Evolutionary conservation across 2,329 filamentous ascomycete genomes (phyloP).

Genomic region (Trichoderma endophyticum): DNA sequence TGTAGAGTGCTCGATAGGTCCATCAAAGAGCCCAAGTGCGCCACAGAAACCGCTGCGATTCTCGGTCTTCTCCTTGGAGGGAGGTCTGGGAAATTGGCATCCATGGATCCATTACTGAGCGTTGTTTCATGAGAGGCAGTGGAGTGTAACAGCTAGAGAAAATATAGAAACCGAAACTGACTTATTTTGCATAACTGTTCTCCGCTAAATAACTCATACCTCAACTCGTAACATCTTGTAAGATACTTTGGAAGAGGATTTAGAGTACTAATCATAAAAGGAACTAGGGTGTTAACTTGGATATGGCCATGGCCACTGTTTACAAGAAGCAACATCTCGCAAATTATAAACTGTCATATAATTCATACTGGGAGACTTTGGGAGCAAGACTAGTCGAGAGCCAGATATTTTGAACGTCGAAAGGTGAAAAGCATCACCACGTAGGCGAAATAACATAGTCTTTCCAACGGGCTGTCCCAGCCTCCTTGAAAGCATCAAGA

Average conservation of each 20-base stretch:
- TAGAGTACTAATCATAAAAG: background rate
- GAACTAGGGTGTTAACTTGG: background rate
- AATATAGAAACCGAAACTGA: background rate
- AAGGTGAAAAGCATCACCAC: conserved; percentile 1
- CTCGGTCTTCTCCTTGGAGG: background rate
- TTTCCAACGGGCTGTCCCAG: conserved; percentile 5
- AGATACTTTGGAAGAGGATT: background rate
- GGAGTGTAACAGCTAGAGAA: background rate
- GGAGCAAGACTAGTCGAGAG: background rate
- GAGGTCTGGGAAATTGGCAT: background rate
- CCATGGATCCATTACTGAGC: background rate
- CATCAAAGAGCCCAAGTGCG: no score
- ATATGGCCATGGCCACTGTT: background rate
- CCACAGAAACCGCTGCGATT: no score
- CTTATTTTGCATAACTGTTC: background rate
- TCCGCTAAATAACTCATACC: background rate
- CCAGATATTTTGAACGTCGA: background rate
- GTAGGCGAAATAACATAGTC: conserved; percentile 20
- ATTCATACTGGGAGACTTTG: background rate
- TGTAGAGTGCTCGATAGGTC: no score
- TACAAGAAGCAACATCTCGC: background rate
- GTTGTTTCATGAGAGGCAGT: background rate
- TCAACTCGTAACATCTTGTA: background rate
- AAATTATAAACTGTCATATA: background rate
- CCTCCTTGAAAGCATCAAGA: conserved; percentile 17